Conservation (phyloP, 2,329 filamentous ascomycete species). For the Aspergillus texensis region DNA sequence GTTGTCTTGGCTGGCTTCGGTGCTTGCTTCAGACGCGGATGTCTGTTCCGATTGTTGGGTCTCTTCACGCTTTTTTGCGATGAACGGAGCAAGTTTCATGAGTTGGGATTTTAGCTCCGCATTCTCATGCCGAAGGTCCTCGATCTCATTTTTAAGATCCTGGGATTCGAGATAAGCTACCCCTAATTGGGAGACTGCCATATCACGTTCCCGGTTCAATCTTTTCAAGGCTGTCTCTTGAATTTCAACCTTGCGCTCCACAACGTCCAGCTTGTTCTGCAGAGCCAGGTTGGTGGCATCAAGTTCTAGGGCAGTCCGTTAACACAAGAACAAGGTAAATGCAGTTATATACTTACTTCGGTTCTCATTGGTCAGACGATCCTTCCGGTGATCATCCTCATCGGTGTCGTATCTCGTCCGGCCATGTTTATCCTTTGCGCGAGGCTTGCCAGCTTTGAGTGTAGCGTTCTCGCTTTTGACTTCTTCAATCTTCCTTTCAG, state of each 20-base stretch:
- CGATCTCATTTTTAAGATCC: constrained; percentile 46
- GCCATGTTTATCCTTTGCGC: constrained; percentile 42
- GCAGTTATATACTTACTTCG: constrained; percentile 37
- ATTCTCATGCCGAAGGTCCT: constrained; percentile 41
- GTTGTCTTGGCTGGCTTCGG: constrained; percentile 35
- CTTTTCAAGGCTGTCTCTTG: constrained; percentile 58
- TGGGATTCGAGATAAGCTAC: constrained; percentile 58
- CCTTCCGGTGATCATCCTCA: constrained; percentile 46
- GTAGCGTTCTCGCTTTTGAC: constrained; percentile 56
- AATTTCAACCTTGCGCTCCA: constrained; percentile 57
- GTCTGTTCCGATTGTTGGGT: constrained; percentile 31
- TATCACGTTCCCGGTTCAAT: constrained; percentile 59
- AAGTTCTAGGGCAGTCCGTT: constrained; percentile 40
- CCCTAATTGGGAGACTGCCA: constrained; percentile 59
- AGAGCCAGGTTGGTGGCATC: constrained; percentile 57
- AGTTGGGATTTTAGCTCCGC: constrained; percentile 41
- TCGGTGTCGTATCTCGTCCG: constrained; percentile 42
- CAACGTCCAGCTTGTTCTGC: constrained; percentile 57
- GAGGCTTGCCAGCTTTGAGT: constrained; percentile 48
- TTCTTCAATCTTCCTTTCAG: constrained; percentile 53
- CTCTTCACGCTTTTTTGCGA: constrained; percentile 31
- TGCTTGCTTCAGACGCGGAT: constrained; percentile 27
- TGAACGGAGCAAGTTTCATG: constrained; percentile 25
- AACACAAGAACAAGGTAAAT: constrained; percentile 25
- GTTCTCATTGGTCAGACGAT: constrained; percentile 38